Evolutionary conservation across 116 monocot genomes (phyloP), one percentile per base, ranked within the genome.

Genomic region (Cymodocea nodosa): DNA sequence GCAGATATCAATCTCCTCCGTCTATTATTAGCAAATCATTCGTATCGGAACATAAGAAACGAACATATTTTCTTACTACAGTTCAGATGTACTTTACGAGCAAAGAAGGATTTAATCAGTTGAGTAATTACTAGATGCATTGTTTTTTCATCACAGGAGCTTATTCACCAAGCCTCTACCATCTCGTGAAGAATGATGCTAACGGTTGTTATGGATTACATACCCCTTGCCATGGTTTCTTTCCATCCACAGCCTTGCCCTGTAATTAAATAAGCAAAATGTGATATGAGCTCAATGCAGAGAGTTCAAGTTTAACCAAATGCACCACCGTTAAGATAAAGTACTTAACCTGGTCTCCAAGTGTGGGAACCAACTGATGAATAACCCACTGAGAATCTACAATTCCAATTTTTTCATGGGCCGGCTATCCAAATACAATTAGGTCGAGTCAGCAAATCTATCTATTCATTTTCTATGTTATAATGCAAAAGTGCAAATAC

Each of bases 361-460:
- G 77, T 20, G 86, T 82, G 72, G 86, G 86, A 62, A 86, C 65
- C 35, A 62, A 79, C 69, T 82, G 77, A 75, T 86, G 82, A 71
- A 86, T 56, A 40, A 86, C 75, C 82, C 86, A 86, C 25, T 85
- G 78, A 23, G 85, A 60, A 71, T 85, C 85, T 14, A 85, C 82
- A 39, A 85, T 76, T 66, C 85, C 86, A n/a, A 87, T 87, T 68
- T 87, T 82, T 75, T 87, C 86, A 73, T 87, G 74, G 25, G 86
- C 86, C 12, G 80, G 72, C 80, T 81, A 67, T 24, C 67, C 15
- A 67, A 37, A 51, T 49, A 11, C 15, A 15, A 66, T 35, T 15
- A 15, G 55, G n/a, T 55, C 6, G 22, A 55, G 19, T 22, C 55
- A 22, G 44, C 9, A 44, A 44, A 44, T 44, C 44, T 1, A 44